Evolutionary conservation across 805 yeast species (phyloP).

Genomic region (Pichia sporocuriosa): DNA sequence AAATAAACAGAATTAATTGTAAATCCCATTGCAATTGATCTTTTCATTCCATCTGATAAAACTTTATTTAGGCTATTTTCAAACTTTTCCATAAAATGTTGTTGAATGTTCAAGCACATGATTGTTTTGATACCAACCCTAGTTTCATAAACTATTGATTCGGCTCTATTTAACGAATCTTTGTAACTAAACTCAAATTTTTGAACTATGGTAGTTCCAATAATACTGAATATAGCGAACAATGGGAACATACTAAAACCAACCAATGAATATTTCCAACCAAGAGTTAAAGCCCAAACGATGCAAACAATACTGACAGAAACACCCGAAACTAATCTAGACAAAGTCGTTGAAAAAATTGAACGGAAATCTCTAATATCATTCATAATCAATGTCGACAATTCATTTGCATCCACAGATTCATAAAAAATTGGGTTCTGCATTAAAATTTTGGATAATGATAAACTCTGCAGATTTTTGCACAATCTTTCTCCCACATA

Average conservation of each 20-base stretch:
- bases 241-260: constrained; percentile 72
- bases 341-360: constrained; percentile 55
- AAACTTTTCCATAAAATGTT: constrained; percentile 39
- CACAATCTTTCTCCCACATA: constrained; percentile 67
- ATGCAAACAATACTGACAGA: constrained; percentile 54
- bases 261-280: constrained; percentile 85
- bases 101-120: constrained; percentile 45
- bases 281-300: constrained; percentile 69
- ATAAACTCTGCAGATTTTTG: constrained; percentile 39
- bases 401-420: constrained; percentile 39
- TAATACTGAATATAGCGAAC: constrained; percentile 41
- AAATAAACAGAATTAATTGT: constrained; percentile 56
- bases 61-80: constrained; percentile 27
- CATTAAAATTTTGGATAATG: constrained; percentile 42
- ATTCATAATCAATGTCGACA: constrained; percentile 65
- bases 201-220: constrained; percentile 25
- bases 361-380: constrained; percentile 74
- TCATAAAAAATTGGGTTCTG: constrained; percentile 53
- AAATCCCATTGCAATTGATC: constrained; percentile 59
- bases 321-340: constrained; percentile 45
- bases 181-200: constrained; percentile 56
- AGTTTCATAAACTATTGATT: constrained; percentile 45
- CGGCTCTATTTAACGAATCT: constrained; percentile 45
- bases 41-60: constrained; percentile 34
- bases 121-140: constrained; percentile 59